Base-by-base conservation (phyloP, 2,329 filamentous ascomycete genomes). In the Graphilbum sp. region DNA sequence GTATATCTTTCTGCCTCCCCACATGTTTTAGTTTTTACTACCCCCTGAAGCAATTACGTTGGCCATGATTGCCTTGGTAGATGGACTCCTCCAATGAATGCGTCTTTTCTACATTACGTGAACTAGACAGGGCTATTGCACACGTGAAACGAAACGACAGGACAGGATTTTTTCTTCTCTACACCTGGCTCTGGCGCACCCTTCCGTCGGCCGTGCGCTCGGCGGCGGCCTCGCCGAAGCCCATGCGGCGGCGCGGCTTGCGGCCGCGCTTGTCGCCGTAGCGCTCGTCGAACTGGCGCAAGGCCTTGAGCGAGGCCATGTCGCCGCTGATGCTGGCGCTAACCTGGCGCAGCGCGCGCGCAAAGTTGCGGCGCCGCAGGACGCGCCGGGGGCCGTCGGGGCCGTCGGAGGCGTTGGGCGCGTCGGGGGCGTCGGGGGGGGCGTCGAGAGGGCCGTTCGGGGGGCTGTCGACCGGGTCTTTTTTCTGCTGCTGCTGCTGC, bases 221-320 rank as follows among this genome's bases (percentile, higher is more conserved):
- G 15, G 27, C 27, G 10, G 13, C 27, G 8, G 27, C 8, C 11
- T 10, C 27, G 13, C 27, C 27, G 15, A 29, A 29, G 1, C 75
- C 75, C 58, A 79, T 70, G 7, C 54, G 57, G 42, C 60, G 61
- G 39, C 56, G 57, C 50, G 60, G 73, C 56, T 71, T 75, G 53
- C 71, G 73, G 27, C 15, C 15, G 52, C 72, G 69, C 47, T 79
- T 71, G 53, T 94, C 86, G 20, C 90, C 88, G 54, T 87, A 98
- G 55, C 88, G 81, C 59, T 94, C 84, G 53, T 98, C 90, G 52
- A 96, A 98, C 59, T 92, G 92, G 49, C 84, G 72, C 50, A 98
- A 94, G 12, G 83, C 82, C 46, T 75, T 73, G 44, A 98, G 63
- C 24, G 75, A 84, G 35, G 74, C 67, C 88, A 95, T 96, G 51